Evolutionary conservation across 2,329 filamentous ascomycete species (phyloP), one percentile per base, ranked within the genome.

Genomic region (Xylaria sp.): DNA sequence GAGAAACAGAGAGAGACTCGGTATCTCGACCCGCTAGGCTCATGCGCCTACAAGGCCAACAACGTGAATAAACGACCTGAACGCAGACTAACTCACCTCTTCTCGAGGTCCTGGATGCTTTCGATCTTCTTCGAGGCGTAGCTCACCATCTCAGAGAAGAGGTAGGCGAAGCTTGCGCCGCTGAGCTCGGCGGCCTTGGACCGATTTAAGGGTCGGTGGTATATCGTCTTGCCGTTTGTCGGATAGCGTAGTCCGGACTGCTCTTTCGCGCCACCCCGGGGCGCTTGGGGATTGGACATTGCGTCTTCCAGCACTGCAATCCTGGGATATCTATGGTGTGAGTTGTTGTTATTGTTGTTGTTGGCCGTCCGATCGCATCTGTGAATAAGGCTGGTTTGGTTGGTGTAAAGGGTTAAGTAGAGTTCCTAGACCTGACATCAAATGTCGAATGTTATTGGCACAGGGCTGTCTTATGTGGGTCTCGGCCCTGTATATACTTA

Each of bases 141-240:
- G 75, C 89, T 90, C 56, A 99, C 94, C 92, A 98, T 97, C 83
- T 97, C 95, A 67, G 91, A 90, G 78, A 99, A 98, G 66, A 99
- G 85, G 80, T 97, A 98, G 47, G 96, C 95, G 81, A 99, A 98
- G 81, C 93, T 94, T 11, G 96, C 89, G 77, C 96, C 92, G 79
- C 94, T 97, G 72, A 96, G 88, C 84, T 98, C 95, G 65, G 92
- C 88, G 74, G 92, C 93, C 79, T 93, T 92, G 74, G 90, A 91
- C 71, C 96, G 92, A 81, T 97, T 97, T 68, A 98, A 85, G 69
- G 97, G 94, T 62, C 96, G 89, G 84, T 97, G 94, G 84, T 98
- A 99, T 83, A 99, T 98, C 71, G 94, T 97, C 83, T 98, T 98
- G 83, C 94, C 93, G 79, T 90, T 97, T 63, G 92, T 92, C 54